A percentile compares a stretch with the other conserved stretches of the same genome.
Evolutionary conservation across 768 basidiomycete genomes (phyloP).

Genomic region (Pisolithus orientalis): DNA sequence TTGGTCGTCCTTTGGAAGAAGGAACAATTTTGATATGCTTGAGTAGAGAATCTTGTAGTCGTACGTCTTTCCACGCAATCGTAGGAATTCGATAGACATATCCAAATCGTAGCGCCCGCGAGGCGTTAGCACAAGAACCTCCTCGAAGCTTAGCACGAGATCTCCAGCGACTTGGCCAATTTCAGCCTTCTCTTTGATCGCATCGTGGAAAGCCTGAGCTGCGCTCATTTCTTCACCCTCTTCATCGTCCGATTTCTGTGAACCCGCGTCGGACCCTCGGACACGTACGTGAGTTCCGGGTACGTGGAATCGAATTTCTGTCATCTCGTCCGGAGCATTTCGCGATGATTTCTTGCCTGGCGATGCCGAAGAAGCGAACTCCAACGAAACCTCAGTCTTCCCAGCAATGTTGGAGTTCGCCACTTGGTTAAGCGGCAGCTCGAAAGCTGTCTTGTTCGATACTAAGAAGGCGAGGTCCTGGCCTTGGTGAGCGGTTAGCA

Average conservation of each 20-base stretch:
- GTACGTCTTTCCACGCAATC: slow-evolving; percentile 96
- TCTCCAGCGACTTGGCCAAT: slow-evolving; percentile 90
- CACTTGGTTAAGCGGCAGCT: slow-evolving; percentile 78
- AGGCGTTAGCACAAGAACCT: slow-evolving; percentile 90
- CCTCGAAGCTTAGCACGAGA: slow-evolving; percentile 90
- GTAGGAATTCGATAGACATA: slow-evolving; percentile 92
- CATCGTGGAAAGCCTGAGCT: slow-evolving; percentile 94
- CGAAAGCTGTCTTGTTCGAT: slow-evolving; percentile 82
- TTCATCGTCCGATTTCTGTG: slow-evolving; percentile 58
- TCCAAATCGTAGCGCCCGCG: slow-evolving; percentile 97
- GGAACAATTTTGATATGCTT: slow-evolving; percentile 82
- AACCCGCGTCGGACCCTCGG: slow-evolving; percentile 65
- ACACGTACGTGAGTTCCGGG: slow-evolving; percentile 70
- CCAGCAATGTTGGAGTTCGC: slow-evolving; percentile 98
- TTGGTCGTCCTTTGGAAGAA: slow-evolving; percentile 93
- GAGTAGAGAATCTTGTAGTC: slow-evolving; percentile 96
- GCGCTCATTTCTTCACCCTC: slow-evolving; percentile 81
- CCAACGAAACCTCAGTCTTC: slow-evolving; percentile 97
- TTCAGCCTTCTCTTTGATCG: slow-evolving; percentile 93
- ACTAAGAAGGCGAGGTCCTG: slow-evolving; percentile 89
- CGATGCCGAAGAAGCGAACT: slow-evolving; percentile 58
- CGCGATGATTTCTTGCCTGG: slow-evolving; percentile 38
- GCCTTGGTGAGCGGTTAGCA: slow-evolving; percentile 39
- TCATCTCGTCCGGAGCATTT: slow-evolving; percentile 70
- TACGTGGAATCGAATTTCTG: slow-evolving; percentile 94